Evolutionary conservation across 83 land plant genomes (phyloP).

Genomic region (Picea abies): DNA sequence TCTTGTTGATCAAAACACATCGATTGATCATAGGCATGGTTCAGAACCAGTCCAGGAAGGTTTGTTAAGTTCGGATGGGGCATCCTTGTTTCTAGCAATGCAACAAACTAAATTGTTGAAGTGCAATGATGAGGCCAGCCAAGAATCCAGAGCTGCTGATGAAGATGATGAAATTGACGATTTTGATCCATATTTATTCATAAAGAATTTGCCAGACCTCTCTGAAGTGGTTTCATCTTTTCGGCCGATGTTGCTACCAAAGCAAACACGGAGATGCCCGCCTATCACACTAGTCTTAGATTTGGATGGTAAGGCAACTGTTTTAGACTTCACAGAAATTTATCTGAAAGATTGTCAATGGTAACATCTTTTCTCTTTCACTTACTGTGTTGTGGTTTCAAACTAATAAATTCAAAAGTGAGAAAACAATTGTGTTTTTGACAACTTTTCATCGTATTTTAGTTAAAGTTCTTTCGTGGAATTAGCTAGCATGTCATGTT

Average conservation of each 20-base stretch:
- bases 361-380: not conserved
- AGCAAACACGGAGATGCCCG: conserved; percentile 88
- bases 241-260: conserved; percentile 76
- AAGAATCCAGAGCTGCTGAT: conserved; percentile 51
- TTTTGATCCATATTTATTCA: conserved; percentile 88
- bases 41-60: conserved; percentile 28
- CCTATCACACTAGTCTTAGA: conserved; percentile 83
- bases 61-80: conserved; percentile 47
- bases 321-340: not conserved
- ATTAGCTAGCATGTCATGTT: not conserved
- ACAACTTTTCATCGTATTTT: not conserved
- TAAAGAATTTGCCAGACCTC: conserved; percentile 75
- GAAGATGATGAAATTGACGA: conserved; percentile 70
- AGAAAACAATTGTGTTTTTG: too few relatives aligned
- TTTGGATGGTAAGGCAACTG: conserved; percentile 68
- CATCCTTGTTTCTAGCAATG: conserved; percentile 69
- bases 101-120: conserved; percentile 56
- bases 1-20: too few relatives aligned
- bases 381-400: not conserved
- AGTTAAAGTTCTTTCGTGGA: not conserved
- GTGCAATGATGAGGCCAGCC: conserved; percentile 60
- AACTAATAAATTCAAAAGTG: not conserved
- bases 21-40: conserved; percentile 1
- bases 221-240: conserved; percentile 74
- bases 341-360: not conserved